phyloP scores from a whole-genome alignment of 2,329 filamentous ascomycete genomes.

The Botrytis elliptica region DNA sequence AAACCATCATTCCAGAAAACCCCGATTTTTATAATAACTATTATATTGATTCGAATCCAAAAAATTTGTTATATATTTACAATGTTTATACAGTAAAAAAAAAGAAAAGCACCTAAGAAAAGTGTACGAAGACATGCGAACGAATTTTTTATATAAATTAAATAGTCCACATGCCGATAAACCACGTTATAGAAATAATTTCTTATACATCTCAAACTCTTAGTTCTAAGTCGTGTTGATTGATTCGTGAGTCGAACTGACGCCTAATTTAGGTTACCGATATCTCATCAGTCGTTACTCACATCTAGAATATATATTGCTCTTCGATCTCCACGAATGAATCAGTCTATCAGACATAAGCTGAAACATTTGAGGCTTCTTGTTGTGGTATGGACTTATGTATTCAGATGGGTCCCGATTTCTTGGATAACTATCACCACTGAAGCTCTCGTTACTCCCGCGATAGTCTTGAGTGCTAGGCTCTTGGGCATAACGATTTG shows the following conservation, averaged over 20 bases:
- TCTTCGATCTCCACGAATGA: background rate
- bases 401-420: background rate
- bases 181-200: background rate
- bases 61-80: too few species aligned
- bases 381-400: background rate
- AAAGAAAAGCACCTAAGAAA: too few species aligned
- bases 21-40: background rate
- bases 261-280: background rate
- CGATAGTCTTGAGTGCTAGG: background rate
- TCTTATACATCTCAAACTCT: background rate
- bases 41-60: too few species aligned
- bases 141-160: background rate
- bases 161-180: too few species aligned
- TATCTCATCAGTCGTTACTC: background rate
- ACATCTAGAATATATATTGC: background rate
- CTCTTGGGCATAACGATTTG: background rate
- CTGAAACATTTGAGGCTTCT: too few species aligned
- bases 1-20: background rate
- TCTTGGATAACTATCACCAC: background rate
- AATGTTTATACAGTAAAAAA: too few species aligned
- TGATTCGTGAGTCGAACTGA: background rate
- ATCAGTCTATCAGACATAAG: too few species aligned
- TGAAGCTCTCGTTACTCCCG: background rate
- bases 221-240: background rate
- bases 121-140: too few species aligned